phyloP scores from a whole-genome alignment of 768 basidiomycete species.

The Cystofilobasidium macerans region DNA sequence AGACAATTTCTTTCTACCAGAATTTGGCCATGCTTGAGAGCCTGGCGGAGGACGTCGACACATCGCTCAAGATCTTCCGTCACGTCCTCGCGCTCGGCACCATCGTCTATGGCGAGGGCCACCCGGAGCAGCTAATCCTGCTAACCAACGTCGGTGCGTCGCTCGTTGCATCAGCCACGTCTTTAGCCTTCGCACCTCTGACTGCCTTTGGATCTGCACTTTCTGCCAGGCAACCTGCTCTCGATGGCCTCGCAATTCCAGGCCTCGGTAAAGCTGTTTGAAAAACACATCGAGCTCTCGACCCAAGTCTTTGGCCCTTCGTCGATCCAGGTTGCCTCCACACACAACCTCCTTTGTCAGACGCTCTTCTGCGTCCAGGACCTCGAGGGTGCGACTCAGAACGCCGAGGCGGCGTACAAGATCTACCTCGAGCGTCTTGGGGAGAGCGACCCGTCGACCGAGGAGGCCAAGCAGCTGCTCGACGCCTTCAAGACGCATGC shows the following conservation, averaged over 20 bases:
- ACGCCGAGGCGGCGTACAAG: conserved; percentile 32
- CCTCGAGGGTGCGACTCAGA: conserved; percentile 34
- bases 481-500: conserved; percentile 36
- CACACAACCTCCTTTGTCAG: conserved; percentile 39
- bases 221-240: conserved; percentile 34
- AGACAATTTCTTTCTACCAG: conserved; percentile 41
- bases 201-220: background rate
- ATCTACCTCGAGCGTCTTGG: conserved; percentile 38
- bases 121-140: conserved; percentile 39
- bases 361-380: conserved; percentile 38
- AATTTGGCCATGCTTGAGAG: conserved; percentile 41
- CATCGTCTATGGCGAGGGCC: conserved; percentile 39
- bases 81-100: conserved; percentile 40
- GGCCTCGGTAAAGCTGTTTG: conserved; percentile 36
- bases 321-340: conserved; percentile 38
- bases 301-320: conserved; percentile 37
- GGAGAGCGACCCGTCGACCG: conserved; percentile 36
- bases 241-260: conserved; percentile 33
- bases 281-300: conserved; percentile 32
- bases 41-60: conserved; percentile 37
- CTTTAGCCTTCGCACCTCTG: no score
- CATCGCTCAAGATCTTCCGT: conserved; percentile 37
- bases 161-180: no score
- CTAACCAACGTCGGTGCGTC: conserved; percentile 27
- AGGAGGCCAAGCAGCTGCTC: conserved; percentile 37